phyloP scores from a whole-genome alignment of 805 yeast species.

The Ogataea ganodermae region DNA sequence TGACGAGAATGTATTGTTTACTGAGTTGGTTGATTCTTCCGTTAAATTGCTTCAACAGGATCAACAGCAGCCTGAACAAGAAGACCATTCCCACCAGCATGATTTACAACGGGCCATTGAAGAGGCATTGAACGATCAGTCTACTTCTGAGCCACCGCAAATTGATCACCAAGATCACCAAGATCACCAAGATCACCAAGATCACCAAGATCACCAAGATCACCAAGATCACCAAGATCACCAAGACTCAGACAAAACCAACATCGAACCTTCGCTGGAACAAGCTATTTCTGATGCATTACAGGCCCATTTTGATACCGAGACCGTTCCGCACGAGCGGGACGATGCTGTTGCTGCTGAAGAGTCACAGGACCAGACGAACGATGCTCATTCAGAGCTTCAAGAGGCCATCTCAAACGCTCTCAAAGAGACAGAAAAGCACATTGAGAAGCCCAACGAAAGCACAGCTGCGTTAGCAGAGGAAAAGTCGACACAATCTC shows the following conservation, averaged over 20 bases:
- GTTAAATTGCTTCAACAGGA: constrained; percentile 4
- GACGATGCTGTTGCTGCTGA: neutral
- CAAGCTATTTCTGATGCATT: constrained; percentile 31
- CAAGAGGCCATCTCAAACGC: constrained; percentile 23
- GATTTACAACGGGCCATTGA: constrained; percentile 17
- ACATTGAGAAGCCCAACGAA: neutral
- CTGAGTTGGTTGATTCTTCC: constrained; percentile 15
- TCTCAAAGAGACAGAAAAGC: constrained; percentile 15
- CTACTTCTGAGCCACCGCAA: neutral
- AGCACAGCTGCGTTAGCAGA: neutral
- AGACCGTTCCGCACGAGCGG: constrained; percentile 7
- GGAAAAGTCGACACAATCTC: constrained; percentile 17
- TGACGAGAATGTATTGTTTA: constrained; percentile 18
- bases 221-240: neutral
- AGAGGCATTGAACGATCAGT: constrained; percentile 16
- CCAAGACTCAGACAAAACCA: constrained; percentile 5
- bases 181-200: neutral
- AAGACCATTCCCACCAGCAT: constrained; percentile 2
- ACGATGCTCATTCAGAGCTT: constrained; percentile 13
- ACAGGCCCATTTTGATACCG: constrained; percentile 18
- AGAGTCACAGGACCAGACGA: neutral
- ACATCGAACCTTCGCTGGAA: constrained; percentile 14
- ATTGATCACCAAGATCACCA: neutral
- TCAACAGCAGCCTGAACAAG: neutral
- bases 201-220: constrained; percentile 1